Evolutionary conservation across 768 basidiomycete genomes (phyloP).

Genomic region (Lentinula lateritia): DNA sequence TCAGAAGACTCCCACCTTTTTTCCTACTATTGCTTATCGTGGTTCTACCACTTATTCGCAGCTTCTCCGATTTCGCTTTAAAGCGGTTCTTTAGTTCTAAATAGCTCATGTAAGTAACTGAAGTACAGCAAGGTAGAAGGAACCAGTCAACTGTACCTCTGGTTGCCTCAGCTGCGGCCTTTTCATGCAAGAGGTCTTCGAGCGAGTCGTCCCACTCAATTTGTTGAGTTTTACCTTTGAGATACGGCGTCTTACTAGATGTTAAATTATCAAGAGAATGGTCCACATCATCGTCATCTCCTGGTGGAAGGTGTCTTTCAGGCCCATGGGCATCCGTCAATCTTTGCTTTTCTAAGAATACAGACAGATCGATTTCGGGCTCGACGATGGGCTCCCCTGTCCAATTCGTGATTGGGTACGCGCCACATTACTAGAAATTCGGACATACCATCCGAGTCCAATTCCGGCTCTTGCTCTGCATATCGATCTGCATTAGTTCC

Average conservation of each 20-base stretch:
- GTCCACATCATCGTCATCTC: slow-evolving; percentile 54
- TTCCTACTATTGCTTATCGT: slow-evolving; percentile 20
- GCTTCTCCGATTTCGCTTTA: slow-evolving; percentile 45
- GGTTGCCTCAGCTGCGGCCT: slow-evolving; percentile 67
- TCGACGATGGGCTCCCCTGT: slow-evolving; percentile 64
- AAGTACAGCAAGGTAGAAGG: not conserved
- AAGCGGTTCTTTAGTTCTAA: slow-evolving; percentile 58
- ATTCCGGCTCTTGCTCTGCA: slow-evolving; percentile 59
- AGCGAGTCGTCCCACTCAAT: slow-evolving; percentile 68
- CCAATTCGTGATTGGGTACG: not conserved
- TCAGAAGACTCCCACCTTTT: slow-evolving; percentile 22
- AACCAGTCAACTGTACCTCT: slow-evolving; percentile 43
- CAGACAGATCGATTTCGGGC: slow-evolving; percentile 67
- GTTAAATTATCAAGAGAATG: slow-evolving; percentile 38
- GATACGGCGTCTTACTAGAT: slow-evolving; percentile 3
- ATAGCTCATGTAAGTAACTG: not conserved
- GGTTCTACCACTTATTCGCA: slow-evolving; percentile 30
- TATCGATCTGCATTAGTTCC: slow-evolving; percentile 74
- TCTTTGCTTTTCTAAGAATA: slow-evolving; percentile 61
- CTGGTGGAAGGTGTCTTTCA: slow-evolving; percentile 12
- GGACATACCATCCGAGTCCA: slow-evolving; percentile 60
- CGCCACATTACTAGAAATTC: not conserved
- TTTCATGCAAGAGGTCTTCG: slow-evolving; percentile 63
- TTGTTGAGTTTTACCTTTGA: slow-evolving; percentile 59
- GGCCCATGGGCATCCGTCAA: slow-evolving; percentile 32